phyloP scores from a whole-genome alignment of 2,329 filamentous ascomycete genomes.

The Trichoderma afroharzianum region DNA sequence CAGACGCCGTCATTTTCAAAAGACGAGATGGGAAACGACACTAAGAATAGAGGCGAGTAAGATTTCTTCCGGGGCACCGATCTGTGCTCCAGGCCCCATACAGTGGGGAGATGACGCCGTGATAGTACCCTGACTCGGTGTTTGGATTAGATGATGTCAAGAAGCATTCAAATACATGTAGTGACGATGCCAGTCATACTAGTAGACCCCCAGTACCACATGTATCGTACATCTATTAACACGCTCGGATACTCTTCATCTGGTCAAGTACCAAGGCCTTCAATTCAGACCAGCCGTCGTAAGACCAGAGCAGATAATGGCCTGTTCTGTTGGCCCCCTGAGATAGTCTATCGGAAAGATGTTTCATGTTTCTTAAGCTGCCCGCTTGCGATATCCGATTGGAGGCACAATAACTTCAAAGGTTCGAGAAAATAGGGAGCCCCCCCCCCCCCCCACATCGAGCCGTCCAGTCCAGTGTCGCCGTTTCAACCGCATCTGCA shows the following conservation, averaged over 20 bases:
- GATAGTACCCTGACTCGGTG: neutral
- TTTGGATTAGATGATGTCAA: neutral
- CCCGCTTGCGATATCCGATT: neutral
- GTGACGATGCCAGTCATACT: neutral
- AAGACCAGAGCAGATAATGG: neutral
- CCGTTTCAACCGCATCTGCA: neutral
- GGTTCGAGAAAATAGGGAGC: neutral
- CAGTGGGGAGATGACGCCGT: neutral
- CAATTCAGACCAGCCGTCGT: neutral
- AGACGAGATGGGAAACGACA: constrained; percentile 1
- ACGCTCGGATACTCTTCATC: neutral
- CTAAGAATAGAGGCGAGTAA: neutral
- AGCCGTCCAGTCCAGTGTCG: neutral
- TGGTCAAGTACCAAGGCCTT: neutral
- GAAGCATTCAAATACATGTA: neutral
- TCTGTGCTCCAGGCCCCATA: neutral
- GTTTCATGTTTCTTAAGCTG: neutral
- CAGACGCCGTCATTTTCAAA: constrained; percentile 16
- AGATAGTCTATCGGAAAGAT: neutral
- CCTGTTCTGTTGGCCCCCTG: neutral
- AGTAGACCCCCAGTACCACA: neutral
- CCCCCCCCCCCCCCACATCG: neutral
- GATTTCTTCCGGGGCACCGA: neutral
- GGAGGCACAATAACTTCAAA: neutral
- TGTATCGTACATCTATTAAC: neutral